phyloP scores from a whole-genome alignment of 441 rosid genomes.

The Pelargonium citronellum region DNA sequence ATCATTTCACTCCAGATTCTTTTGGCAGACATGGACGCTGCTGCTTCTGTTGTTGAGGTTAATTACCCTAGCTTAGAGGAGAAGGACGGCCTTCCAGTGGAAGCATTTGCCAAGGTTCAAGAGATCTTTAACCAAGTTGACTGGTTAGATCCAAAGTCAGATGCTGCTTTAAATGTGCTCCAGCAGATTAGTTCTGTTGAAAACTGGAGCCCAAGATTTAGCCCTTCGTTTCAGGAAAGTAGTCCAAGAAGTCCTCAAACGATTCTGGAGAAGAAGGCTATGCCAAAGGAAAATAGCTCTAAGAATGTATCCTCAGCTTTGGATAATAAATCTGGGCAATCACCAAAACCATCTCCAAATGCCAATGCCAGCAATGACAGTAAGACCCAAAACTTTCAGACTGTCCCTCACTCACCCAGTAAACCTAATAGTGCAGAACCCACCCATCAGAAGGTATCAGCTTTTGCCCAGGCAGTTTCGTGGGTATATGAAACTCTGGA shows the following conservation, averaged over 20 bases:
- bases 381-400: slow-evolving; percentile 24
- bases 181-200: slow-evolving; percentile 60
- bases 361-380: slow-evolving; percentile 23
- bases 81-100: slow-evolving; percentile 79
- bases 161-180: slow-evolving; percentile 63
- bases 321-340: slow-evolving; percentile 27
- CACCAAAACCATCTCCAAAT: slow-evolving; percentile 29
- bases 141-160: slow-evolving; percentile 66
- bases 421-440: background rate
- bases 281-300: background rate
- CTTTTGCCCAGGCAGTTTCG: slow-evolving; percentile 16
- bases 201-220: slow-evolving; percentile 23
- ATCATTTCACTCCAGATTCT: slow-evolving; percentile 54
- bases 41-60: slow-evolving; percentile 50
- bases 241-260: slow-evolving; percentile 36
- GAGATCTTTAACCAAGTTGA: slow-evolving; percentile 79
- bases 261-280: background rate
- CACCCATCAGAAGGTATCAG: slow-evolving; percentile 14
- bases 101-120: slow-evolving; percentile 85
- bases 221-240: slow-evolving; percentile 32
- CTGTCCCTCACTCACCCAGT: slow-evolving; percentile 18
- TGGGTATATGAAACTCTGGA: slow-evolving; percentile 21
- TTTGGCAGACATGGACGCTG: slow-evolving; percentile 89
- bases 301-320: slow-evolving; percentile 12
- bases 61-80: slow-evolving; percentile 62